Percentiles rank a stretch among this genome's conserved stretches.
These are phyloP conservation scores for Mortierella hygrophila DNA, from an alignment of 192 early-diverging fungal species.

Conservation along the genomic window DNA sequence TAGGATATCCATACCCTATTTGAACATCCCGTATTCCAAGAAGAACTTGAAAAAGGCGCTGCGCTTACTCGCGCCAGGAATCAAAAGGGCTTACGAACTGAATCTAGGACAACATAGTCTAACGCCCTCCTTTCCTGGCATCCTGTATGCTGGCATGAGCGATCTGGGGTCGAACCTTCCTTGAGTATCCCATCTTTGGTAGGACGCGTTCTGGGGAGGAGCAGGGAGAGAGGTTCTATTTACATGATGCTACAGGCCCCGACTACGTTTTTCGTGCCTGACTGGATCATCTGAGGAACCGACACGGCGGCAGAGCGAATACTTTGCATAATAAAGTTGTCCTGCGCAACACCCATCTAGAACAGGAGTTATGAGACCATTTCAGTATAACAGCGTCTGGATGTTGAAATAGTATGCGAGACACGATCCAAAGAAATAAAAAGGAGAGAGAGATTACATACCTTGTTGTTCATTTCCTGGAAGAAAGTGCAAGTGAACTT, in stretches of 20 bases:
- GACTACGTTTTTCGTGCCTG: slow-evolving; percentile 32
- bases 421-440: neutral
- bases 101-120: too few species aligned
- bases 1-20: neutral
- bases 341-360: slow-evolving; percentile 57
- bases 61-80: neutral
- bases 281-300: slow-evolving; percentile 47
- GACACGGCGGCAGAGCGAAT: slow-evolving; percentile 46
- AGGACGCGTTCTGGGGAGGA: neutral
- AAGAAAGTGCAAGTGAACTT: slow-evolving; percentile 64
- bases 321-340: slow-evolving; percentile 60
- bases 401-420: too few species aligned
- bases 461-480: slow-evolving; percentile 56
- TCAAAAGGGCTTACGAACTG: too few species aligned
- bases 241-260: slow-evolving; percentile 48
- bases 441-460: neutral
- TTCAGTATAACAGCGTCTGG: neutral
- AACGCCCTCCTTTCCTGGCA: neutral
- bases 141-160: neutral
- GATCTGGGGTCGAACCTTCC: neutral
- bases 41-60: neutral
- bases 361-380: neutral
- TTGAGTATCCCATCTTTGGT: too few species aligned
- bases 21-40: neutral
- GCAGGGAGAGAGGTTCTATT: neutral